Evolutionary conservation across 2,329 filamentous ascomycete species (phyloP).

Genomic region (Orbilia quercus): DNA sequence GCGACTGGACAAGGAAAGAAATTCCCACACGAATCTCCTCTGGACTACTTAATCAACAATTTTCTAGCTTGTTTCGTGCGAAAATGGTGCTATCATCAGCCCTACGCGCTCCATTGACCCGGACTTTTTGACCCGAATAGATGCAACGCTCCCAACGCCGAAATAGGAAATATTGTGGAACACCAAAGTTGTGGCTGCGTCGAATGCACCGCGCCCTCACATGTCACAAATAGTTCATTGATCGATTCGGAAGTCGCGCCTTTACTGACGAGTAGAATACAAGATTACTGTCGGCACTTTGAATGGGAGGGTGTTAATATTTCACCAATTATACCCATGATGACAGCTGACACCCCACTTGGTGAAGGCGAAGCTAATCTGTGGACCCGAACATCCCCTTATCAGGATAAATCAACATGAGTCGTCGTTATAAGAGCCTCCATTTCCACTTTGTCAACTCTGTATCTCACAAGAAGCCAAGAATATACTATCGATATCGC

Average conservation of each 20-base stretch:
- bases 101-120: neutral
- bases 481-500: neutral
- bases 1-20: too few relatives aligned
- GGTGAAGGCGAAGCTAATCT: neutral
- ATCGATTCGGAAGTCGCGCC: too few relatives aligned
- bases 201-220: too few relatives aligned
- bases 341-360: slow-evolving; percentile 10
- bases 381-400: too few relatives aligned
- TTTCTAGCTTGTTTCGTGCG: too few relatives aligned
- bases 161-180: slow-evolving; percentile 6
- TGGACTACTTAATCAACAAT: too few relatives aligned
- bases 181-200: neutral
- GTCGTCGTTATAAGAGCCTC: neutral
- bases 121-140: slow-evolving; percentile 17
- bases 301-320: neutral
- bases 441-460: neutral
- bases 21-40: too few relatives aligned
- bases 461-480: neutral
- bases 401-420: neutral
- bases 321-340: neutral
- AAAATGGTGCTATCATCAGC: slow-evolving; percentile 1
- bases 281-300: neutral
- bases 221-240: too few relatives aligned
- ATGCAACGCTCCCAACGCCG: slow-evolving; percentile 10
- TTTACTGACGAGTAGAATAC: neutral